These are phyloP conservation scores for Talaromyces sp. DNA, from an alignment of 2,329 filamentous ascomycete species.

Conservation along the genomic window DNA sequence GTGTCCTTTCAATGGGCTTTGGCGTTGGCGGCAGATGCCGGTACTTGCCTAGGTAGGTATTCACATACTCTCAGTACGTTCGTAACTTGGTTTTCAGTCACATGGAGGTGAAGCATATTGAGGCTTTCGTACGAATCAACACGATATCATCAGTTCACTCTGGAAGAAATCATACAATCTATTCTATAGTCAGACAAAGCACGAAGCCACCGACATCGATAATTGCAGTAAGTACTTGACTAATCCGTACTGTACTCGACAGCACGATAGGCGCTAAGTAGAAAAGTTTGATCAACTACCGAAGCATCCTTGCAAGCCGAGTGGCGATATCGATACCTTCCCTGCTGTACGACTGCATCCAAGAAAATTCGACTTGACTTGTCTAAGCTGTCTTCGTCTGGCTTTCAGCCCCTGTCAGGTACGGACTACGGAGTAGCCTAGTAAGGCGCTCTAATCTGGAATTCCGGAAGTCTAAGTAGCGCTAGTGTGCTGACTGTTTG, in stretches of 20 bases:
- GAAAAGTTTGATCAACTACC: conserved; percentile 3
- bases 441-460: not conserved
- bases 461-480: not conserved
- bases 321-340: not conserved
- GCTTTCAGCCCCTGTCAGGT: not conserved
- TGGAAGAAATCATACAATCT: not conserved
- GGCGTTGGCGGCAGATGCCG: not conserved
- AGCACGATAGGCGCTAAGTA: not conserved
- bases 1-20: not conserved
- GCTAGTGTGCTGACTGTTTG: not conserved
- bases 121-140: not conserved
- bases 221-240: not conserved
- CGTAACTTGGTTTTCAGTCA: not conserved
- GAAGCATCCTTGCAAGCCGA: conserved; percentile 1
- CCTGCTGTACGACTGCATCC: not conserved
- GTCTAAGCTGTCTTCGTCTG: not conserved
- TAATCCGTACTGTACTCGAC: not conserved
- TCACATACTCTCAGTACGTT: not conserved
- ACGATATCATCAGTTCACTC: not conserved
- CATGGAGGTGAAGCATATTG: not conserved
- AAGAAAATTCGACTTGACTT: not conserved
- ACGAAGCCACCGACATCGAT: not conserved
- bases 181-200: not conserved
- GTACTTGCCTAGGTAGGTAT: conserved; percentile 2
- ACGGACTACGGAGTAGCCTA: not conserved